These are phyloP conservation scores for Zangia roseola DNA, from an alignment of 768 basidiomycete genomes.

Conservation along the genomic window DNA sequence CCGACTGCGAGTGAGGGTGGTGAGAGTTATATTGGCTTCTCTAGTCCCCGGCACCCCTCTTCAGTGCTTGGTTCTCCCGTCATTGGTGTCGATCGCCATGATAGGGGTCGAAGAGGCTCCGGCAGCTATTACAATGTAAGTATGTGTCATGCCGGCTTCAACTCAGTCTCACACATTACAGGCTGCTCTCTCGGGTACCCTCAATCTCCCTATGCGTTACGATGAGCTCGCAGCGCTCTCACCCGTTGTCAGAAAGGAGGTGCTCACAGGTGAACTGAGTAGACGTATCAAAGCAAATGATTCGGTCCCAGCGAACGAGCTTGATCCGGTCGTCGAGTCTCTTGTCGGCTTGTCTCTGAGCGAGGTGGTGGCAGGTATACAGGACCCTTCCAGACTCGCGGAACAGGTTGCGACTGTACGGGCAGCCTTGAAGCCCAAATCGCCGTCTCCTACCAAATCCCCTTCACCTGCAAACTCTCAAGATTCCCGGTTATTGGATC, in stretches of 20 bases:
- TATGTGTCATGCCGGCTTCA: slow-evolving; percentile 1
- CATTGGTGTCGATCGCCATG: slow-evolving; percentile 51
- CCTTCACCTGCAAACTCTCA: slow-evolving; percentile 58
- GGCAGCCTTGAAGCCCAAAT: slow-evolving; percentile 33
- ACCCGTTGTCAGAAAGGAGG: slow-evolving; percentile 84
- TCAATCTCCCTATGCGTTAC: slow-evolving; percentile 83
- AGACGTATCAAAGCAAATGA: slow-evolving; percentile 65
- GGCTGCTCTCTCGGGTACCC: slow-evolving; percentile 80
- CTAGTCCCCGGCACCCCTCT: slow-evolving; percentile 62
- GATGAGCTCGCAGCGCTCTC: slow-evolving; percentile 81
- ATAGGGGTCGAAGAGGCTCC: slow-evolving; percentile 72
- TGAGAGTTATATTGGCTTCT: slow-evolving; percentile 71
- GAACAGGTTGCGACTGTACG: slow-evolving; percentile 56
- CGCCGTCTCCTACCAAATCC: slow-evolving; percentile 48
- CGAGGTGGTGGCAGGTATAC: slow-evolving; percentile 75
- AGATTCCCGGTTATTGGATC: slow-evolving; percentile 69
- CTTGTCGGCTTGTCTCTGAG: slow-evolving; percentile 69
- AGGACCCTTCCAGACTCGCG: slow-evolving; percentile 63
- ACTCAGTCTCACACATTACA: slow-evolving; percentile 26
- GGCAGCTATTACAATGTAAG: slow-evolving; percentile 85
- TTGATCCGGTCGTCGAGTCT: slow-evolving; percentile 68
- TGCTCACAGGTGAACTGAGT: slow-evolving; percentile 79
- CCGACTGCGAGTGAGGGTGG: slow-evolving; percentile 82
- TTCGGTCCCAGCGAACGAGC: slow-evolving; percentile 50
- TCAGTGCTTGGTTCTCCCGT: slow-evolving; percentile 56